These are phyloP conservation scores for Alternaria gaisen DNA, from an alignment of 2,329 filamentous ascomycete genomes.

Conservation along the genomic window DNA sequence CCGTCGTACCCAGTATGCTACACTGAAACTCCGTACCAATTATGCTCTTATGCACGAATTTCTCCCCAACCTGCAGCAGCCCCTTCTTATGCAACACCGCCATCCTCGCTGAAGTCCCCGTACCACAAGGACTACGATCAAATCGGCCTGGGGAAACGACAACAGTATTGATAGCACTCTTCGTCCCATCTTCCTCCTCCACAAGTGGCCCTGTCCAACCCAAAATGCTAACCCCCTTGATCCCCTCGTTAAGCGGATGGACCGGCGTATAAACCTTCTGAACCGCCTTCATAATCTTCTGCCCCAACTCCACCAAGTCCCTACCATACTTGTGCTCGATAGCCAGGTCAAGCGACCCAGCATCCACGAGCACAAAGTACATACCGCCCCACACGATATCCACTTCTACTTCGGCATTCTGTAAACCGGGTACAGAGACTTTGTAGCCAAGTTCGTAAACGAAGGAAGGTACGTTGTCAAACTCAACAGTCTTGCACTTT, in stretches of 20 bases:
- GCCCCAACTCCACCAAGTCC: constrained; percentile 54
- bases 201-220: constrained; percentile 52
- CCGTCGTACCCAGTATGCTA: constrained; percentile 50
- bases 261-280: constrained; percentile 48
- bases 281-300: constrained; percentile 55
- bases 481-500: constrained; percentile 56
- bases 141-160: constrained; percentile 58
- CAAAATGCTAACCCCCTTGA: constrained; percentile 54
- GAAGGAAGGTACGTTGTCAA: constrained; percentile 59
- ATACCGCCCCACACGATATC: constrained; percentile 61
- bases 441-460: constrained; percentile 53
- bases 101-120: constrained; percentile 56
- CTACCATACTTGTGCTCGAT: constrained; percentile 47
- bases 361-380: constrained; percentile 57
- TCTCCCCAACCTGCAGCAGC: constrained; percentile 49
- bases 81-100: constrained; percentile 56
- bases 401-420: neutral
- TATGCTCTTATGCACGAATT: constrained; percentile 54
- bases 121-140: constrained; percentile 59
- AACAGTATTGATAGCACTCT: constrained; percentile 53
- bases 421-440: constrained; percentile 26
- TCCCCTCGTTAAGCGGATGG: constrained; percentile 56
- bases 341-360: constrained; percentile 46
- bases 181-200: constrained; percentile 15
- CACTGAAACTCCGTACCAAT: constrained; percentile 56